These are phyloP conservation scores for Trametes cubensis DNA, from an alignment of 768 basidiomycete genomes.

Conservation along the genomic window DNA sequence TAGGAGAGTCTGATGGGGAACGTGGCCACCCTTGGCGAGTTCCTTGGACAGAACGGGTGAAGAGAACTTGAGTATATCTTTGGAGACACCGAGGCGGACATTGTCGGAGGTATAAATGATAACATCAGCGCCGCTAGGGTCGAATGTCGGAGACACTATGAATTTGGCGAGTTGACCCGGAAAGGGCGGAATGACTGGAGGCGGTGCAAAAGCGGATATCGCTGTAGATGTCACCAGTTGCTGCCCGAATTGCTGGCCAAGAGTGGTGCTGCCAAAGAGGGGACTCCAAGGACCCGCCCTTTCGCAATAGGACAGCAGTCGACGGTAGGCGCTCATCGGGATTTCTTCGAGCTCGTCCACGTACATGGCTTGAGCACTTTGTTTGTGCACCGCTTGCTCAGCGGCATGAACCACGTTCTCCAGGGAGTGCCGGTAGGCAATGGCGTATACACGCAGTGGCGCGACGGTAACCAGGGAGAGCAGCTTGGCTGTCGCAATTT, in stretches of 20 bases:
- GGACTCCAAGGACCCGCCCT: no score
- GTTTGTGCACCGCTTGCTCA: constrained; percentile 2
- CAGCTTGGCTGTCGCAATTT: constrained; percentile 1
- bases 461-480: constrained; percentile 30
- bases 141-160: constrained; percentile 35
- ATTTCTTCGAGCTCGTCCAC: constrained; percentile 16
- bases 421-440: constrained; percentile 37
- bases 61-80: constrained; percentile 55
- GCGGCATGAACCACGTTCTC: constrained; percentile 35
- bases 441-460: constrained; percentile 36
- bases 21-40: constrained; percentile 33
- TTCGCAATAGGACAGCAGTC: constrained; percentile 13
- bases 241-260: no score
- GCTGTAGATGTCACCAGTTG: no score
- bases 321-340: constrained; percentile 14
- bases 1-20: constrained; percentile 16
- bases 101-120: constrained; percentile 56
- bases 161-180: neutral
- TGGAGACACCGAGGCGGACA: constrained; percentile 54
- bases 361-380: neutral
- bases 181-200: no score
- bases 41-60: constrained; percentile 60
- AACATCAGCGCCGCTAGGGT: constrained; percentile 46
- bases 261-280: no score
- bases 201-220: no score